phyloP scores from a whole-genome alignment of 192 early-diverging fungal genomes.

The Linnemannia schmuckeri region DNA sequence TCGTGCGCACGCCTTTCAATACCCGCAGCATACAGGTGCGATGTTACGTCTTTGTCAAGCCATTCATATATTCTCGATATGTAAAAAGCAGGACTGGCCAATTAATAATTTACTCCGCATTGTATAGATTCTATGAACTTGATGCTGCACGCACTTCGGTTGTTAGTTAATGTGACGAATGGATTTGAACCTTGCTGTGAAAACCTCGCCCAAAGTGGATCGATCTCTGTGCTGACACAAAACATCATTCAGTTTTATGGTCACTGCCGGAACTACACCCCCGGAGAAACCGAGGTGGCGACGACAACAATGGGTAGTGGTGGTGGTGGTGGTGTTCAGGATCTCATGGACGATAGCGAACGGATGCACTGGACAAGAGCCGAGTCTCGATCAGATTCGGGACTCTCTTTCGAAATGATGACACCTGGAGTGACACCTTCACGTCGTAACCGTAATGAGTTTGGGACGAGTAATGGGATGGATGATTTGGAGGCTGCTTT shows the following conservation, averaged over 20 bases:
- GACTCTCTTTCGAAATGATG: slow-evolving; percentile 2
- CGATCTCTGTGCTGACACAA: slow-evolving; percentile 29
- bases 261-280: slow-evolving; percentile 29
- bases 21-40: slow-evolving; percentile 37
- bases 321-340: not conserved
- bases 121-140: slow-evolving; percentile 40
- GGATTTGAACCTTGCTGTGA: slow-evolving; percentile 40
- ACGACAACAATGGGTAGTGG: not conserved
- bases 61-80: not conserved
- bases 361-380: not conserved
- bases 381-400: not conserved
- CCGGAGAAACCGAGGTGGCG: not conserved
- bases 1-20: slow-evolving; percentile 44
- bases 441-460: not conserved
- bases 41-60: not conserved
- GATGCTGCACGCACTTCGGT: slow-evolving; percentile 34
- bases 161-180: slow-evolving; percentile 48
- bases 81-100: not conserved
- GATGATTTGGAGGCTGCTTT: not conserved
- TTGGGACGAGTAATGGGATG: not conserved
- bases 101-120: not conserved
- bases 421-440: not conserved
- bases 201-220: slow-evolving; percentile 22
- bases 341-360: not conserved
- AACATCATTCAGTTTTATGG: slow-evolving; percentile 48